A percentile compares a stretch with the other conserved stretches of the same genome.
These are phyloP conservation scores for Penicillium fimorum DNA, from an alignment of 495 filamentous ascomycete genomes.

Conservation along the genomic window DNA sequence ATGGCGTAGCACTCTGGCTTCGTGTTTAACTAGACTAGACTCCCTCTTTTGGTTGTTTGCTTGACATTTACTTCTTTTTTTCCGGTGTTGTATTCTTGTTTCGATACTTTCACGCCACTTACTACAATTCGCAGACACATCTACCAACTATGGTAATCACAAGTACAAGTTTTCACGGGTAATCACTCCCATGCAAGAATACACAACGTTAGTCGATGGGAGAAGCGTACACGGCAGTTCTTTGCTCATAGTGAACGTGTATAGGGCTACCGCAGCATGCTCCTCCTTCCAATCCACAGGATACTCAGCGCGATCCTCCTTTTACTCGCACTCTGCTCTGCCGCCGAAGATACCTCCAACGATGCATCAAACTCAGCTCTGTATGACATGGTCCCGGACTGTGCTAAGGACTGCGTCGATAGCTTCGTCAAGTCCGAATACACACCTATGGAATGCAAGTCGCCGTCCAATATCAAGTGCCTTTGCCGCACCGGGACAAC, in stretches of 20 bases:
- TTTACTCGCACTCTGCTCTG: conserved; percentile 19
- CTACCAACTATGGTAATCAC: conserved; percentile 28
- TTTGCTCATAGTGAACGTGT: background rate
- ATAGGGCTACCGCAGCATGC: conserved; percentile 36
- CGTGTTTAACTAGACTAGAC: conserved; percentile 21
- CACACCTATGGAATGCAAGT: conserved; percentile 41
- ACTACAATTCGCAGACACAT: background rate
- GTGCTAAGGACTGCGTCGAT: conserved; percentile 60
- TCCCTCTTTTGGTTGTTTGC: conserved; percentile 1
- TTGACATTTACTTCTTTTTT: conserved; percentile 12
- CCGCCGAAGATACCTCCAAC: conserved; percentile 10
- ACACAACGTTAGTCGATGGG: conserved; percentile 21
- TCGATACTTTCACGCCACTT: background rate
- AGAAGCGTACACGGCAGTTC: no score
- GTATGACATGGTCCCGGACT: conserved; percentile 54
- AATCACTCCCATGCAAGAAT: conserved; percentile 25
- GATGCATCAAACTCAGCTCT: conserved; percentile 26
- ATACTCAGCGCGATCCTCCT: conserved; percentile 29
- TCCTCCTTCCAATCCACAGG: conserved; percentile 28
- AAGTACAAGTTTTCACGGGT: conserved; percentile 27
- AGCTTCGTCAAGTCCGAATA: conserved; percentile 63
- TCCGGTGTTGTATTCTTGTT: conserved; percentile 6
- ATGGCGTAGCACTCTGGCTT: conserved; percentile 11
- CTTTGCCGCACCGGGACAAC: conserved; percentile 59
- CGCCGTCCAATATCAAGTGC: conserved; percentile 54